A percentile compares a stretch with the other conserved stretches of the same genome.
Evolutionary conservation across 2,329 filamentous ascomycete genomes (phyloP).

Genomic region (Diplodia seriata): DNA sequence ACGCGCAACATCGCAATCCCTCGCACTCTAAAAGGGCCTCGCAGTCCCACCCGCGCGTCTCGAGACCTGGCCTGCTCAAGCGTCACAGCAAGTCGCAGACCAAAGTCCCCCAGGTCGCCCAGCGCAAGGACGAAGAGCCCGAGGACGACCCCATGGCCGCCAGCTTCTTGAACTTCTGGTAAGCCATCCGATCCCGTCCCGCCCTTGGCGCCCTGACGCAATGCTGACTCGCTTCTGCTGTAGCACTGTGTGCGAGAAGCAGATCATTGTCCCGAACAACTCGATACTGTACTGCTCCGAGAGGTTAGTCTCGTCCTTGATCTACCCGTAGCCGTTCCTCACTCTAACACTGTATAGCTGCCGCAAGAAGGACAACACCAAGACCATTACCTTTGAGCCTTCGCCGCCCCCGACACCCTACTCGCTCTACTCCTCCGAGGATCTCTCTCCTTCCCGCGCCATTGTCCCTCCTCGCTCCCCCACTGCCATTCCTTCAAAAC

Average conservation of each 20-base stretch:
- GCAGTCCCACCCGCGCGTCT: conserved; percentile 45
- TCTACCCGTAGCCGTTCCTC: conserved; percentile 20
- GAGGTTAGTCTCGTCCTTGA: conserved; percentile 54
- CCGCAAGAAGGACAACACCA: conserved; percentile 54
- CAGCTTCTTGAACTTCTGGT: conserved; percentile 63
- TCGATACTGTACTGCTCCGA: conserved; percentile 69
- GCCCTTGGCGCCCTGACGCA: conserved; percentile 4
- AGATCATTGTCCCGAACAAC: conserved; percentile 67
- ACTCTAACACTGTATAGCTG: conserved; percentile 46
- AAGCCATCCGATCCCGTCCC: conserved; percentile 35
- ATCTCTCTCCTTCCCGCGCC: conserved; percentile 47
- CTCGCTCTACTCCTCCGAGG: conserved; percentile 48
- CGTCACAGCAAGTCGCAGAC: conserved; percentile 37
- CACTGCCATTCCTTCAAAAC: conserved; percentile 49
- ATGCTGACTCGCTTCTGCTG: conserved; percentile 25
- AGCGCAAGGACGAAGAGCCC: conserved; percentile 44
- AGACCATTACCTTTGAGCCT: conserved; percentile 43
- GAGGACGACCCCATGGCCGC: conserved; percentile 59
- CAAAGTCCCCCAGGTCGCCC: conserved; percentile 36
- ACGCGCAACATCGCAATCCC: conserved; percentile 36
- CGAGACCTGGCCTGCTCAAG: conserved; percentile 45
- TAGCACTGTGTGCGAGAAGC: conserved; percentile 70
- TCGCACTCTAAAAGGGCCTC: conserved; percentile 44
- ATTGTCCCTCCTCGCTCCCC: conserved; percentile 58
- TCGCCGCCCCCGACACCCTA: conserved; percentile 49